Percentiles rank a stretch among this genome's conserved stretches.
phyloP scores from a whole-genome alignment of 306 rosid species.

The Cyamopsis tetragonoloba region DNA sequence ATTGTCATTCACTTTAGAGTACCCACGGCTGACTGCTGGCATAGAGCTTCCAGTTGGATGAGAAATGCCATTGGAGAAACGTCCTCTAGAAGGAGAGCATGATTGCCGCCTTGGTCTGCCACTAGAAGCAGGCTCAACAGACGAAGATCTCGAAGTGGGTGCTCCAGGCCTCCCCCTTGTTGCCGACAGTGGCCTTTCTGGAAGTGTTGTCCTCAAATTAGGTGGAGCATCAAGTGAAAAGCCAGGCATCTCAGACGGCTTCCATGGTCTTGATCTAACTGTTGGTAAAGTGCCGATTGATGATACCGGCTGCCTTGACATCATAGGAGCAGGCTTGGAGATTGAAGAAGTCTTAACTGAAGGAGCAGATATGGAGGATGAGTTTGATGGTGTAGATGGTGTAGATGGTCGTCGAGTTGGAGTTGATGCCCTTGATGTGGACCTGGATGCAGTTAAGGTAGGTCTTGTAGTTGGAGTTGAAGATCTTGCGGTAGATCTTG shows the following conservation, averaged over 20 bases:
- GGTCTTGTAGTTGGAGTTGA: slow-evolving; percentile 83
- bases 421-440: slow-evolving; percentile 78
- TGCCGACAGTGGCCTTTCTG: slow-evolving; percentile 83
- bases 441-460: slow-evolving; percentile 63
- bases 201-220: slow-evolving; percentile 80
- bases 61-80: slow-evolving; percentile 57
- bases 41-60: slow-evolving; percentile 83
- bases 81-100: slow-evolving; percentile 98
- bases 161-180: slow-evolving; percentile 98
- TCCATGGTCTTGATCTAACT: slow-evolving; percentile 82
- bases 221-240: slow-evolving; percentile 94
- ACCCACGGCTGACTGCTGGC: slow-evolving; percentile 80
- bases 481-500: slow-evolving; percentile 67
- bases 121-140: slow-evolving; percentile 70
- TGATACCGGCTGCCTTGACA: slow-evolving; percentile 57
- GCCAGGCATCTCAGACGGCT: slow-evolving; percentile 95
- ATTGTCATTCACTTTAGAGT: slow-evolving; percentile 73
- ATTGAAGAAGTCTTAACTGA: slow-evolving; percentile 51
- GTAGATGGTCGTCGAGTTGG: slow-evolving; percentile 79
- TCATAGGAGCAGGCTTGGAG: slow-evolving; percentile 59
- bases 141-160: slow-evolving; percentile 75
- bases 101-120: slow-evolving; percentile 89
- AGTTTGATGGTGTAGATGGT: slow-evolving; percentile 63
- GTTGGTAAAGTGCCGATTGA: slow-evolving; percentile 82
- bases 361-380: slow-evolving; percentile 45